phyloP scores from a whole-genome alignment of 176 grass and related monocot species.

The Oryza coarctata region DNA sequence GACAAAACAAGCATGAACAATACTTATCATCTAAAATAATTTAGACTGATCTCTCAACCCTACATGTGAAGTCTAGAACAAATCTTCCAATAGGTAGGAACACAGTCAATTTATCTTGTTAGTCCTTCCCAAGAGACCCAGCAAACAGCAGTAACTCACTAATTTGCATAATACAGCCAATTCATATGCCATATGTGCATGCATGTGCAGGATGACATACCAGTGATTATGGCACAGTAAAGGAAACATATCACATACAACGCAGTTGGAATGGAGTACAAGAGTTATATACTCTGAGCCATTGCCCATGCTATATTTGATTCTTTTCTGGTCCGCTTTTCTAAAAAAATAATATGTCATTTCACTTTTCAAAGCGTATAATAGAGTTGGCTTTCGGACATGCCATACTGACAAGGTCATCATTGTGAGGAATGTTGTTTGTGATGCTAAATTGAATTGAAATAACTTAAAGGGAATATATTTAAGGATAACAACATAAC shows the following conservation, averaged over 20 bases:
- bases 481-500: not conserved
- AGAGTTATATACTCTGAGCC: not conserved
- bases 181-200: not conserved
- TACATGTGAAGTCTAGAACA: not conserved
- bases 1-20: not conserved
- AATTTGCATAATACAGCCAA: not conserved
- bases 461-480: not conserved
- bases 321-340: constrained; percentile 1
- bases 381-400: not conserved
- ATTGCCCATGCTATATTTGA: not conserved
- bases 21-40: not conserved
- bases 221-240: not conserved
- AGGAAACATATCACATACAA: not conserved
- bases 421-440: not conserved
- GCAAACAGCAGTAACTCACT: not conserved
- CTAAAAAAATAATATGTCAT: not conserved
- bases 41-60: not conserved
- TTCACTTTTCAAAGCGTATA: not conserved
- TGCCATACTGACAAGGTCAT: constrained; percentile 5
- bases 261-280: not conserved
- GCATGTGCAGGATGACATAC: not conserved
- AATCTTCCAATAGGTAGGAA: not conserved
- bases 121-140: not conserved
- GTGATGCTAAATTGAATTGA: constrained; percentile 5
- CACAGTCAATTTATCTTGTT: not conserved